Evolutionary conservation across 352 stramenopile genomes (phyloP).

Genomic region (Globisporangium nagaii): DNA sequence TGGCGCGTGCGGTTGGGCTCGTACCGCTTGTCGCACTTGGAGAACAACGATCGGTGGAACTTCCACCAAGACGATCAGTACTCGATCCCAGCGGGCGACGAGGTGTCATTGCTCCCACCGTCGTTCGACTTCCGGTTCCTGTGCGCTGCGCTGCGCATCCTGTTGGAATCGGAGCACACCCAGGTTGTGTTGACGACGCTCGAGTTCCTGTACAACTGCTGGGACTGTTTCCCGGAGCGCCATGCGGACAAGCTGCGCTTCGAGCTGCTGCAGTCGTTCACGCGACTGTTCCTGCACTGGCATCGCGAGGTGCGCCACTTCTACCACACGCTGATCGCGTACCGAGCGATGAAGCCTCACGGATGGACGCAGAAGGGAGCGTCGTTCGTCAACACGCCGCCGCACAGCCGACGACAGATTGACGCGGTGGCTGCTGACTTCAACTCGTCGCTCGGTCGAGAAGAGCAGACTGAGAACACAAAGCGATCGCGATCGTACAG

Average conservation of each 20-base stretch:
- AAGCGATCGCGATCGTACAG: conserved; percentile 76
- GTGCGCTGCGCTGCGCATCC: conserved; percentile 71
- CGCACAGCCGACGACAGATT: conserved; percentile 81
- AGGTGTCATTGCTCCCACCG: conserved; percentile 78
- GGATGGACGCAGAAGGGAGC: conserved; percentile 82
- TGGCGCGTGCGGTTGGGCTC: conserved; percentile 83
- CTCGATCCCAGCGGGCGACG: conserved; percentile 81
- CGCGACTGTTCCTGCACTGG: conserved; percentile 83
- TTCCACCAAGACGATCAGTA: conserved; percentile 89
- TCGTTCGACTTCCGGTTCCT: conserved; percentile 88
- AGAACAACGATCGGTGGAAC: conserved; percentile 89
- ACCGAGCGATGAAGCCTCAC: conserved; percentile 80
- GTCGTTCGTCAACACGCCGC: conserved; percentile 84
- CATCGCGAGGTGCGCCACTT: conserved; percentile 85
- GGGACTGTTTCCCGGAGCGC: conserved; percentile 85
- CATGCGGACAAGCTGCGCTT: conserved; percentile 84
- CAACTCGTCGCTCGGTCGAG: conserved; percentile 72
- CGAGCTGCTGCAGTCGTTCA: conserved; percentile 74
- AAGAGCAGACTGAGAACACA: conserved; percentile 41
- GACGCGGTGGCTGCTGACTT: conserved; percentile 85
- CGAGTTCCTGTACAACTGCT: conserved; percentile 88
- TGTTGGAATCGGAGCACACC: conserved; percentile 80
- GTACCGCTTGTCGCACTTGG: conserved; percentile 81
- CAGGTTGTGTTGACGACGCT: conserved; percentile 84
- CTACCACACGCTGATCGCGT: conserved; percentile 83